Conservation (phyloP, 139 green algal species). For the Coelastrella sp. region DNA sequence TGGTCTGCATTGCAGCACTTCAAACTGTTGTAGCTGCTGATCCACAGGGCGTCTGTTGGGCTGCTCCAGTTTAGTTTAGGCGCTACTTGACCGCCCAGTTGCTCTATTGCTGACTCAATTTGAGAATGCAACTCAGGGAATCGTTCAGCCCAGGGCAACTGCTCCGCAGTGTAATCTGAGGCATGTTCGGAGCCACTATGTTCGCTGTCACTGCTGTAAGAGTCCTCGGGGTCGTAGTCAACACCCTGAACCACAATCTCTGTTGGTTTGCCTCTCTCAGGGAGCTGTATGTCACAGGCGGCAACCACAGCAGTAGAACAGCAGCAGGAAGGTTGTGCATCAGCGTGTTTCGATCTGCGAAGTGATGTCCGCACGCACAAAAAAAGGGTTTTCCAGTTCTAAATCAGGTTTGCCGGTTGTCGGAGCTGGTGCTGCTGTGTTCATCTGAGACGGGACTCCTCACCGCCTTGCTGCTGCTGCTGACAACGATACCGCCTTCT, state of each 20-base stretch:
- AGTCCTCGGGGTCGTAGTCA: constrained; percentile 36
- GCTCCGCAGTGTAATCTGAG: background rate
- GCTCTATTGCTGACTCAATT: constrained; percentile 71
- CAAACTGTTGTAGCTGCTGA: constrained; percentile 56
- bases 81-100: constrained; percentile 81
- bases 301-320: background rate
- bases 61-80: constrained; percentile 96
- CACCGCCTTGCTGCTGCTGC: constrained; percentile 43
- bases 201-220: constrained; percentile 35
- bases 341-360: background rate
- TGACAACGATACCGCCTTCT: constrained; percentile 73
- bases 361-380: background rate
- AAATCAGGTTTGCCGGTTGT: background rate
- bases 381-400: background rate
- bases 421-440: background rate
- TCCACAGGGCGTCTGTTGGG: constrained; percentile 91
- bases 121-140: constrained; percentile 56
- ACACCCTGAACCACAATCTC: constrained; percentile 17
- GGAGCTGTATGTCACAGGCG: constrained; percentile 19
- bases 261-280: constrained; percentile 22
- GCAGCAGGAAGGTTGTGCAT: background rate
- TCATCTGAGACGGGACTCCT: background rate
- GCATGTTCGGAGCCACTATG: background rate
- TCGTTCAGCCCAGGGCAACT: constrained; percentile 16
- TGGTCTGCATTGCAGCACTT: constrained; percentile 64